phyloP scores from a whole-genome alignment of 192 early-diverging fungal genomes.

The Rhizophagus sp. region DNA sequence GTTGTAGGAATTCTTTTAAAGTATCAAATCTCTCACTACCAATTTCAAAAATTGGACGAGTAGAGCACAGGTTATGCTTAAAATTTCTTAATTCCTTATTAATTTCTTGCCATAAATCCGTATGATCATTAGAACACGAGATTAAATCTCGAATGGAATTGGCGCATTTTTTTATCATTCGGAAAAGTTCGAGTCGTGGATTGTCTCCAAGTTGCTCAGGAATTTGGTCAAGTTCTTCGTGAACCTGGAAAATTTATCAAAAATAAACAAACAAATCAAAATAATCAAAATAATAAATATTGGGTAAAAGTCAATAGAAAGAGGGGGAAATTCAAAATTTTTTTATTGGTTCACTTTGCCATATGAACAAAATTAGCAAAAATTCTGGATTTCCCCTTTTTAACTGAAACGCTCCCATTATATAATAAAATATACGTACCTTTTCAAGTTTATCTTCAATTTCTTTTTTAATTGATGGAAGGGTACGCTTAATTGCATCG shows the following conservation, averaged over 20 bases:
- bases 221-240: not conserved
- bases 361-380: too few species aligned
- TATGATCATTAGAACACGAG: not conserved
- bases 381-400: too few species aligned
- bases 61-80: not conserved
- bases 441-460: constrained; percentile 11
- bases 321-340: too few species aligned
- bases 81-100: not conserved
- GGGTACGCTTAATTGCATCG: not conserved
- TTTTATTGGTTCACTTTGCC: too few species aligned
- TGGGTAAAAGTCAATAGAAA: too few species aligned
- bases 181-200: not conserved
- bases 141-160: not conserved
- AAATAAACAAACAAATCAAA: not conserved
- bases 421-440: not conserved
- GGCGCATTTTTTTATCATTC: not conserved
- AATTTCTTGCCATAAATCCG: not conserved
- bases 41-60: not conserved
- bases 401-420: too few species aligned
- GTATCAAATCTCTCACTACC: not conserved
- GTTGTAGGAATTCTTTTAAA: not conserved
- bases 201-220: not conserved
- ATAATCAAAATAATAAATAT: not conserved
- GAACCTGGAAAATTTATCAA: not conserved
- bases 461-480: constrained; percentile 18